A percentile compares a stretch with the other conserved stretches of the same genome.
phyloP scores from a whole-genome alignment of 805 yeast species.

The Cyberlindnera mrakii region DNA sequence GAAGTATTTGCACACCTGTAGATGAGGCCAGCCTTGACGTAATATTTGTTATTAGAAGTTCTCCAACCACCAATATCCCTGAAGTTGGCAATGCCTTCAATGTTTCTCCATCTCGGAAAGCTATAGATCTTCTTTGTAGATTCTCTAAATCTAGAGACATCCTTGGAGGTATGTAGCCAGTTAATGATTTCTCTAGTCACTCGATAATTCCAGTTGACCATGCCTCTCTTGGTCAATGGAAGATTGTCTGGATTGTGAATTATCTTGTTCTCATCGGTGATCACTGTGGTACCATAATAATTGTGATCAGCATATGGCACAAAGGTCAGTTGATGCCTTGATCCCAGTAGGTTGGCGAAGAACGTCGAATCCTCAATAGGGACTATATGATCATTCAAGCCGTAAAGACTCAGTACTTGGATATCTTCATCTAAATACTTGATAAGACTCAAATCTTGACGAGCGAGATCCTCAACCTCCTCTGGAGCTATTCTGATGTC shows the following conservation, averaged over 20 bases:
- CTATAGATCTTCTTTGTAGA: constrained; percentile 30
- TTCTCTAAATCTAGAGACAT: constrained; percentile 45
- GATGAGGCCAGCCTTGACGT: constrained; percentile 46
- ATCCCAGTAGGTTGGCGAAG: constrained; percentile 51
- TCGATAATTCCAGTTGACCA: constrained; percentile 51
- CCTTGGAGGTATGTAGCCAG: constrained; percentile 43
- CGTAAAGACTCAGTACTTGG: constrained; percentile 64
- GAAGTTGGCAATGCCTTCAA: constrained; percentile 68
- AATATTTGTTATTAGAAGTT: constrained; percentile 29
- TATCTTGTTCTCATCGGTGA: constrained; percentile 28
- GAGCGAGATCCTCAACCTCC: constrained; percentile 48
- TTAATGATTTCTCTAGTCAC: constrained; percentile 45
- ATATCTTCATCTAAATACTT: constrained; percentile 37
- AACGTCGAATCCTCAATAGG: constrained; percentile 56
- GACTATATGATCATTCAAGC: constrained; percentile 59
- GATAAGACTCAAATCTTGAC: constrained; percentile 39
- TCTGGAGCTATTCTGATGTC: constrained; percentile 36
- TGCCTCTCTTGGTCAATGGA: constrained; percentile 40
- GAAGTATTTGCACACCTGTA: constrained; percentile 63
- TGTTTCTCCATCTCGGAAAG: constrained; percentile 50
- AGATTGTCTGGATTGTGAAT: constrained; percentile 29
- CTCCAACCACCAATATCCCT: constrained; percentile 78
- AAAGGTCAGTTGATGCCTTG: constrained; percentile 51
- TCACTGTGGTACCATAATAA: constrained; percentile 48
- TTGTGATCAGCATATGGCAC: constrained; percentile 77